phyloP scores from a whole-genome alignment of 2,329 filamentous ascomycete species.

The Colletotrichum sp. region DNA sequence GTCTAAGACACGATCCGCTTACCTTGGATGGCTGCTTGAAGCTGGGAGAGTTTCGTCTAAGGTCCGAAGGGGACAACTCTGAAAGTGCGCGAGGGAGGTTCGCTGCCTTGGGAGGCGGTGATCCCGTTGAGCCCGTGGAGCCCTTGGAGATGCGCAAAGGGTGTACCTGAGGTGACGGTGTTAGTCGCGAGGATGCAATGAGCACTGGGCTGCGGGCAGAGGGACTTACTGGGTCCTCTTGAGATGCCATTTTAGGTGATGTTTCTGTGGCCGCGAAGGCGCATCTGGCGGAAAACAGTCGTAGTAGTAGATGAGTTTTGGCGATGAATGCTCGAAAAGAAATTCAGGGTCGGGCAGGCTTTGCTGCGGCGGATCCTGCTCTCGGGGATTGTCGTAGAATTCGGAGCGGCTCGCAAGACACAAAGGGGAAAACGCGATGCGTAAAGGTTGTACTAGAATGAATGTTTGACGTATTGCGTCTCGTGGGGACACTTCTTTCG shows the following conservation, averaged over 20 bases:
- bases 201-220: not conserved
- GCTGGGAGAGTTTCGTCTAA: slow-evolving; percentile 89
- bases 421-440: slow-evolving; percentile 12
- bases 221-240: slow-evolving; percentile 22
- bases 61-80: slow-evolving; percentile 86
- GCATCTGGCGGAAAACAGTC: not conserved
- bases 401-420: slow-evolving; percentile 1
- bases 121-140: slow-evolving; percentile 44
- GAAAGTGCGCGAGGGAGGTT: slow-evolving; percentile 77
- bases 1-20: slow-evolving; percentile 34
- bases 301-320: not conserved
- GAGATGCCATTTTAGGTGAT: slow-evolving; percentile 19
- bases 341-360: slow-evolving; percentile 3
- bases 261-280: not conserved
- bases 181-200: not conserved
- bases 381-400: not conserved
- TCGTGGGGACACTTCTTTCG: not conserved
- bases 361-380: not conserved
- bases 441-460: slow-evolving; percentile 15
- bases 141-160: slow-evolving; percentile 82
- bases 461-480: slow-evolving; percentile 6
- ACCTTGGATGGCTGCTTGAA: slow-evolving; percentile 85
- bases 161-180: slow-evolving; percentile 62
- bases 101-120: slow-evolving; percentile 68
- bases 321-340: not conserved